Evolutionary conservation across 164 flowering plant species (phyloP).

Genomic region (Vitis rupestris): DNA sequence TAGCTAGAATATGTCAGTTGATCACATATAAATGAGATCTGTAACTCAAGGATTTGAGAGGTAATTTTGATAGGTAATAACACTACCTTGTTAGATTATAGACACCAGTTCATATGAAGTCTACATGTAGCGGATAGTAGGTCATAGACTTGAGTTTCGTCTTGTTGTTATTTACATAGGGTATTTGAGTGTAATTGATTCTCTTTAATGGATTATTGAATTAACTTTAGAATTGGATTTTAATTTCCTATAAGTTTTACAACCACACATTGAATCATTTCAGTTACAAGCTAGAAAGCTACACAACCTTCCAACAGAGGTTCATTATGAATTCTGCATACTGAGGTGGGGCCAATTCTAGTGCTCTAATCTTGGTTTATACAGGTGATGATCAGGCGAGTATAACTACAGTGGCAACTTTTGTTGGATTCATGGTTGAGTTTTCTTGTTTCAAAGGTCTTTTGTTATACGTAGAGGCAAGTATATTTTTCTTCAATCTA

Average conservation of each 20-base stretch:
- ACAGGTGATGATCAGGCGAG: conserved; percentile 16
- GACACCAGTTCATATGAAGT: too few relatives aligned
- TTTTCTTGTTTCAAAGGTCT: conserved; percentile 18
- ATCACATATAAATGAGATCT: too few relatives aligned
- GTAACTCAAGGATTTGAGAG: too few relatives aligned
- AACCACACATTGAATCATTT: conserved; percentile 36
- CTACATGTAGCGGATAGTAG: too few relatives aligned
- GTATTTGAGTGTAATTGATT: too few relatives aligned
- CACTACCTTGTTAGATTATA: too few relatives aligned
- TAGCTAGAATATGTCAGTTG: too few relatives aligned
- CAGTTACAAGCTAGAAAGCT: conserved; percentile 27
- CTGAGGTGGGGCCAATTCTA: conserved; percentile 33
- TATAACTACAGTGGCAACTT: neutral
- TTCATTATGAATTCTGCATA: conserved; percentile 20
- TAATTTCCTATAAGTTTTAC: conserved; percentile 4
- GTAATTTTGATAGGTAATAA: too few relatives aligned
- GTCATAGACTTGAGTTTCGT: too few relatives aligned
- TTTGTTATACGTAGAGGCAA: conserved; percentile 23
- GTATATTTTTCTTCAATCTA: neutral
- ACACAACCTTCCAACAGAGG: conserved; percentile 23
- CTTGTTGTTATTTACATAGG: too few relatives aligned
- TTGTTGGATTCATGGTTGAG: conserved; percentile 4
- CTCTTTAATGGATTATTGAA: too few relatives aligned
- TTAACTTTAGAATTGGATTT: too few relatives aligned
- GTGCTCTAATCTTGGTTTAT: conserved; percentile 30